A percentile compares a stretch with the other conserved stretches of the same genome.
Conservation (phyloP, 495 filamentous ascomycete species). For the Chaetomium tenue region DNA sequence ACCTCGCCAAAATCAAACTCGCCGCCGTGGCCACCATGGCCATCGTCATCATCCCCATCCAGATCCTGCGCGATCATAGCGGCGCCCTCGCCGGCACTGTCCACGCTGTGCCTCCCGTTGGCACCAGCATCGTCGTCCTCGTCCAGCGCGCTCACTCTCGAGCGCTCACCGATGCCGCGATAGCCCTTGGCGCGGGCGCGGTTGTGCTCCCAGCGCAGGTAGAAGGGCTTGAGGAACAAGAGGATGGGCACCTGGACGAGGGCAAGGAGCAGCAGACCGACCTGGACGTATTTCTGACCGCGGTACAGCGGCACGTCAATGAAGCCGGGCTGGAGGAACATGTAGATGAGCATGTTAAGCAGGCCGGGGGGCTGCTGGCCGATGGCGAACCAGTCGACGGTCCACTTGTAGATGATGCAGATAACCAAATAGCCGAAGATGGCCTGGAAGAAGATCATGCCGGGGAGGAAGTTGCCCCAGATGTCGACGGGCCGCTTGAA, state of each 20-base stretch:
- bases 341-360: slow-evolving; percentile 99
- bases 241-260: slow-evolving; percentile 83
- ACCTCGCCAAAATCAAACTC: slow-evolving; percentile 95
- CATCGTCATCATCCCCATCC: slow-evolving; percentile 61
- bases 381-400: slow-evolving; percentile 74
- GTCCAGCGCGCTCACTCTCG: slow-evolving; percentile 79
- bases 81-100: slow-evolving; percentile 78
- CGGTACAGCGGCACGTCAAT: slow-evolving; percentile 69
- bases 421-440: slow-evolving; percentile 97
- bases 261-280: slow-evolving; percentile 77
- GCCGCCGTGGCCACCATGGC: slow-evolving; percentile 53
- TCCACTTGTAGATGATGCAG: slow-evolving; percentile 96
- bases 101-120: slow-evolving; percentile 63
- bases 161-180: slow-evolving; percentile 83
- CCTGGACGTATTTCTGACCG: slow-evolving; percentile 73
- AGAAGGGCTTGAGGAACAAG: slow-evolving; percentile 93
- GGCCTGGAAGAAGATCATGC: slow-evolving; percentile 98
- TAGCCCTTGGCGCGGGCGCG: slow-evolving; percentile 82
- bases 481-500: slow-evolving; percentile 94
- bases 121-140: slow-evolving; percentile 66
- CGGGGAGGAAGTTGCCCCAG: slow-evolving; percentile 93
- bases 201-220: slow-evolving; percentile 90
- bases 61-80: slow-evolving; percentile 85
- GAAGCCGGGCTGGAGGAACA: slow-evolving; percentile 87
- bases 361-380: slow-evolving; percentile 73